Evolutionary conservation across 768 basidiomycete species (phyloP), one percentile per base, ranked within the genome.

Genomic region (Psilocybe tampanensis): DNA sequence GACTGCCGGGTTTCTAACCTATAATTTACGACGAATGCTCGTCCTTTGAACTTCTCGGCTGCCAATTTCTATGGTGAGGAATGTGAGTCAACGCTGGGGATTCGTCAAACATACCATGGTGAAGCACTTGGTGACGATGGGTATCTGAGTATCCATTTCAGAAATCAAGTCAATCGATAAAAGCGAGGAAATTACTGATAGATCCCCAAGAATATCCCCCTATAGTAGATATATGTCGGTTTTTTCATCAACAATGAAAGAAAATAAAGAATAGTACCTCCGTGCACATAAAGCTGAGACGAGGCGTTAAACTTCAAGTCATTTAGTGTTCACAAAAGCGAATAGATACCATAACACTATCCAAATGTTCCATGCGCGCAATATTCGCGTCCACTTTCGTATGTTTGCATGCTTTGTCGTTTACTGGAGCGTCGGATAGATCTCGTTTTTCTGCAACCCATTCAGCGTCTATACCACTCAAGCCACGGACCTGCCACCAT

Each of bases 401-500:
- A 65, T 61, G 22, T 72, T 68, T 33, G 47, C 44, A 19, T 39
- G 33, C 7, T 15, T n/a, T 39, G 4, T 15, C 36, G 3, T 66
- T 57, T 8, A 60, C 42, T 61, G 60, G 1, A 62, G 59, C 18
- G 66, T 60, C 8, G 47, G 58, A 34, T 24, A 85, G 61, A 56
- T 77, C 79, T 34, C 80, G 74, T 60, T 78, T 78, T 62, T 84
- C 78, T 1, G 83, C 80, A 24, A 86, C 75, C 84, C 84, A 85
- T 66, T 86, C 84, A 2, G 74, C 83, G 57, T 90, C 88, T 1
- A 90, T 73, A 2, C 89, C 89, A 53, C 83, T 80, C 26, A 89
- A 71, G 7, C 87, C 86, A 39, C 89, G 79, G 29, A 91, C 85
- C 70, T 92, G 90, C 92, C 90, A 92, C 92, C 90, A 94, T 54